Percentiles rank a stretch among this genome's conserved stretches.
Conservation (phyloP, 73 alveolate species). For the Paramecium primaurelia region DNA sequence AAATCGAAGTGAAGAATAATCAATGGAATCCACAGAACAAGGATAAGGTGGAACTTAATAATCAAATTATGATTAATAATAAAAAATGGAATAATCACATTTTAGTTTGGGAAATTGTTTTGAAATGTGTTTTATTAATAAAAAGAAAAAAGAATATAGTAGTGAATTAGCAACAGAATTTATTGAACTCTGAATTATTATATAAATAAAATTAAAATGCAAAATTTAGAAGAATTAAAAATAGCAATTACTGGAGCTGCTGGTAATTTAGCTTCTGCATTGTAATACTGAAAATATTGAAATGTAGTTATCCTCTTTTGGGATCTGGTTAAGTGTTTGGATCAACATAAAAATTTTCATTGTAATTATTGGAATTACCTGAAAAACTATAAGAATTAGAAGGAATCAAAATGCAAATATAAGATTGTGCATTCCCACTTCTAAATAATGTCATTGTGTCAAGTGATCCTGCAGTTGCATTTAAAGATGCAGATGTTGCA, state of each 20-base stretch:
- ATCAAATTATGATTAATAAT: background rate
- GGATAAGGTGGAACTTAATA: background rate
- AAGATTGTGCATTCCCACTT: slow-evolving; percentile 70
- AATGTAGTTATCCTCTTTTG: slow-evolving; percentile 35
- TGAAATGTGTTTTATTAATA: background rate
- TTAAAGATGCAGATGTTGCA: slow-evolving; percentile 86
- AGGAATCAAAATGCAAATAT: slow-evolving; percentile 67
- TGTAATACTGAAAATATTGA: background rate
- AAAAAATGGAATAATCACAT: background rate
- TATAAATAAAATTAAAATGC: background rate
- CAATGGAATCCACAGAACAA: background rate
- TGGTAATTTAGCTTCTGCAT: slow-evolving; percentile 62
- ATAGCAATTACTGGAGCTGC: slow-evolving; percentile 63
- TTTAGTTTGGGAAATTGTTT: background rate
- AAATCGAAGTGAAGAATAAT: background rate
- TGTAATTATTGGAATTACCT: slow-evolving; percentile 46
- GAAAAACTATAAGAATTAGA: slow-evolving; percentile 32
- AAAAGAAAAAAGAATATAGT: background rate
- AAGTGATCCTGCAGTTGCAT: slow-evolving; percentile 80
- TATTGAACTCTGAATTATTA: slow-evolving; percentile 32
- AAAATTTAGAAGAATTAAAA: slow-evolving; percentile 15
- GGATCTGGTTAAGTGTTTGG: slow-evolving; percentile 63
- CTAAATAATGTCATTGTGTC: slow-evolving; percentile 48
- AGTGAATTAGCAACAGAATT: background rate
- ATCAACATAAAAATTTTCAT: background rate